phyloP scores from a whole-genome alignment of 495 filamentous ascomycete species.

The Talaromyces stipitatus region DNA sequence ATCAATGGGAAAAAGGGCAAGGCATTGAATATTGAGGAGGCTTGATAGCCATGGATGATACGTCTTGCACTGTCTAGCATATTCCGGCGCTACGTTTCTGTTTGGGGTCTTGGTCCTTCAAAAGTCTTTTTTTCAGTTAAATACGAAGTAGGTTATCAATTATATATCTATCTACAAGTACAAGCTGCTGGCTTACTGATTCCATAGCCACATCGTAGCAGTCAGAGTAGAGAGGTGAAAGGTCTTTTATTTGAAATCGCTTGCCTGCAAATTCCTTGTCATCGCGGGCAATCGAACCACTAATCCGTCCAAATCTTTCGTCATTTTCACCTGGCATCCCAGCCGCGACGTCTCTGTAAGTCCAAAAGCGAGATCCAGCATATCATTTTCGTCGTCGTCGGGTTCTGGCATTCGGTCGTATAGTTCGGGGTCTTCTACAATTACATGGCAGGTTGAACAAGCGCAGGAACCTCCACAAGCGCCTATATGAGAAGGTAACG shows the following conservation, averaged over 20 bases:
- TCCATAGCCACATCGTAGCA: not conserved
- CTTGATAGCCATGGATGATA: slow-evolving; percentile 18
- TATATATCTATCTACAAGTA: slow-evolving; percentile 2
- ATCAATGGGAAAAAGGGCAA: slow-evolving; percentile 57
- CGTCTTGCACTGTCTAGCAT: not conserved
- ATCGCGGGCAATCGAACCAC: slow-evolving; percentile 78
- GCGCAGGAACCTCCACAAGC: slow-evolving; percentile 95
- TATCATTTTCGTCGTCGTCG: slow-evolving; percentile 97
- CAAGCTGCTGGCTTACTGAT: not conserved
- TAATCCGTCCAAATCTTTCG: slow-evolving; percentile 78
- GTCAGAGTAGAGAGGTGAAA: slow-evolving; percentile 10
- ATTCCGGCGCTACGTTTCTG: not conserved
- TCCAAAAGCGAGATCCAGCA: slow-evolving; percentile 95
- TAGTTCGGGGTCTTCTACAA: slow-evolving; percentile 72
- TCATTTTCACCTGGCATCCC: slow-evolving; percentile 92
- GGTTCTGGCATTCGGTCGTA: slow-evolving; percentile 92
- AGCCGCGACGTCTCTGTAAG: slow-evolving; percentile 93
- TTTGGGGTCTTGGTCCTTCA: not conserved
- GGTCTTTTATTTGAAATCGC: slow-evolving; percentile 62
- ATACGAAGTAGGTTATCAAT: not conserved
- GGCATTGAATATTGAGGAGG: slow-evolving; percentile 41
- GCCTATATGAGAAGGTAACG: slow-evolving; percentile 33
- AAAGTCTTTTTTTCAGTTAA: not conserved
- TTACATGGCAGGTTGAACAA: slow-evolving; percentile 96
- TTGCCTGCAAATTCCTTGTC: slow-evolving; percentile 94